Conservation (phyloP, 108 stramenopile genomes). For the Nannochloropsis salina region DNA sequence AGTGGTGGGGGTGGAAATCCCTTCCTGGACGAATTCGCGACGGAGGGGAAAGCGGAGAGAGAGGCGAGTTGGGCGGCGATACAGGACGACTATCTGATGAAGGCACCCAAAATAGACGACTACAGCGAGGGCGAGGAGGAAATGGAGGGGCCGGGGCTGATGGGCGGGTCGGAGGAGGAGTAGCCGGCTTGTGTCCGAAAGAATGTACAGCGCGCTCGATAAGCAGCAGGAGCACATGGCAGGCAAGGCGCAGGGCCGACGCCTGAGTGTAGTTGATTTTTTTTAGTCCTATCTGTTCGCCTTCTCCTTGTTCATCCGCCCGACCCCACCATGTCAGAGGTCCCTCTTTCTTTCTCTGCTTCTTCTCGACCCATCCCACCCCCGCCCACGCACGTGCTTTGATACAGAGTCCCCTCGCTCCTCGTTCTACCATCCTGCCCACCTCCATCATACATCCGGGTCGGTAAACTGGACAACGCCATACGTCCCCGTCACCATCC, state of each 20-base stretch:
- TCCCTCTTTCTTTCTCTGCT: too few relatives aligned
- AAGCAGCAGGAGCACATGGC: too few relatives aligned
- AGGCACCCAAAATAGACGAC: neutral
- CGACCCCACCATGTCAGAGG: too few relatives aligned
- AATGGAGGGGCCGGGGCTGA: neutral
- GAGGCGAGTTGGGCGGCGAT: conserved; percentile 23
- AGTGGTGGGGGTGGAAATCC: neutral
- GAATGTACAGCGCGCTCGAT: too few relatives aligned
- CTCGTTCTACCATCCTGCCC: too few relatives aligned
- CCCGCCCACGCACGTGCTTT: too few relatives aligned
- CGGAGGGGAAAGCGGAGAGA: neutral
- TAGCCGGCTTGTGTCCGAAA: neutral
- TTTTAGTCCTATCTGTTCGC: too few relatives aligned
- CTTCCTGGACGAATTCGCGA: neutral
- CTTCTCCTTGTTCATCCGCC: too few relatives aligned
- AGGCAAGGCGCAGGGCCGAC: too few relatives aligned
- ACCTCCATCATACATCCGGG: neutral
- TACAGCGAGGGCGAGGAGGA: neutral
- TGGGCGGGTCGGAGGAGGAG: neutral
- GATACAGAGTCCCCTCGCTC: too few relatives aligned
- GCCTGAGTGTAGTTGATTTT: too few relatives aligned
- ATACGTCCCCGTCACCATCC: conserved; percentile 50
- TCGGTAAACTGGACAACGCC: conserved; percentile 46
- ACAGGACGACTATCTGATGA: conserved; percentile 21
- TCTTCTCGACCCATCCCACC: too few relatives aligned